Evolutionary conservation across 1,139 yeast genomes (phyloP).

Genomic region (Entelexis sorbosivorans): DNA sequence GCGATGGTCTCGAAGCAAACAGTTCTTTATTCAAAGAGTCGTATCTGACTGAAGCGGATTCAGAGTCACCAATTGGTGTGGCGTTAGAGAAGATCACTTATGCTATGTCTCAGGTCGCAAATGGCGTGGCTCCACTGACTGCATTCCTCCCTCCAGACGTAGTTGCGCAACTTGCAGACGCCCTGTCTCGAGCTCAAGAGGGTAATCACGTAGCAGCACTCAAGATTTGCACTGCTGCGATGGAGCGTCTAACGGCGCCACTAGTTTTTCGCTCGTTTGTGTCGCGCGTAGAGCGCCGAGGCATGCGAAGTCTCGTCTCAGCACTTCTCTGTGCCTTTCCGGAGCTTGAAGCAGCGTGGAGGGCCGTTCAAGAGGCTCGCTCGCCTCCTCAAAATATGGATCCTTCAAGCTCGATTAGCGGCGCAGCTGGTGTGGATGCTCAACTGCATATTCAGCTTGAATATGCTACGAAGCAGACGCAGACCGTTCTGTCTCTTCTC

Average conservation of each 20-base stretch:
- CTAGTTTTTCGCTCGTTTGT: slow-evolving; percentile 1
- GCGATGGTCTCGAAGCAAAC: not conserved
- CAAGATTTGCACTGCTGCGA: not conserved
- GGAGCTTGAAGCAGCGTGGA: slow-evolving; percentile 21
- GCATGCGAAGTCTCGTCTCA: slow-evolving; percentile 16
- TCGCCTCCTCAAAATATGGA: not conserved
- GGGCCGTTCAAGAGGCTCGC: slow-evolving; percentile 10
- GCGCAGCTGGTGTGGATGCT: slow-evolving; percentile 38
- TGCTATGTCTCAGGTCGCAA: slow-evolving; percentile 7
- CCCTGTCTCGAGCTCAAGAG: not conserved
- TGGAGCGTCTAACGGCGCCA: slow-evolving; percentile 14
- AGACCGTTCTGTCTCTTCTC: slow-evolving; percentile 65
- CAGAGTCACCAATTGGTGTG: not conserved
- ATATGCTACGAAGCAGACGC: slow-evolving; percentile 66
- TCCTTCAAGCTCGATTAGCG: not conserved
- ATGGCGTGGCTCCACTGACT: not conserved
- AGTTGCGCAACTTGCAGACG: not conserved
- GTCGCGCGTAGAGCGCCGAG: slow-evolving; percentile 4
- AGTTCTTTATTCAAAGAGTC: slow-evolving; percentile 1
- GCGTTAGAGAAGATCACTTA: slow-evolving; percentile 5
- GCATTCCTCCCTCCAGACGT: slow-evolving; percentile 3
- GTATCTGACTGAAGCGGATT: not conserved
- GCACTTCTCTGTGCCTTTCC: slow-evolving; percentile 15
- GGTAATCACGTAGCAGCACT: not conserved
- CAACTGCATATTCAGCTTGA: slow-evolving; percentile 64